A percentile compares a stretch with the other conserved stretches of the same genome.
Evolutionary conservation across 805 yeast species (phyloP).

Genomic region (Candida arabinofermentans): DNA sequence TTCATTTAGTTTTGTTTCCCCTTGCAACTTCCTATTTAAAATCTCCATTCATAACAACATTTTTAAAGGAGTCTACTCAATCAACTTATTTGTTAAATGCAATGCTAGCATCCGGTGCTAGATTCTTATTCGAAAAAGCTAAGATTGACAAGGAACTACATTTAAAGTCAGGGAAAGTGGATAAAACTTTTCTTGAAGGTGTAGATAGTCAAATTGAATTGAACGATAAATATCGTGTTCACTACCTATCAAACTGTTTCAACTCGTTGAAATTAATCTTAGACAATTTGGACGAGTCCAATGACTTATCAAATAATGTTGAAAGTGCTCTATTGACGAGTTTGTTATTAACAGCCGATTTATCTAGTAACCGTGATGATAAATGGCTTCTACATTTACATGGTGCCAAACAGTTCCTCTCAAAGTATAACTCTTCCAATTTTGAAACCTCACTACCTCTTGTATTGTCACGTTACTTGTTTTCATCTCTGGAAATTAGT

Average conservation of each 20-base stretch:
- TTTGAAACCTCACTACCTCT: slow-evolving; percentile 14
- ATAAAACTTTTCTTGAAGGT: slow-evolving; percentile 7
- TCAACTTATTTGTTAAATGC: slow-evolving; percentile 64
- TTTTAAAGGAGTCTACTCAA: slow-evolving; percentile 27
- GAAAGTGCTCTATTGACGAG: slow-evolving; percentile 67
- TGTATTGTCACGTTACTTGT: slow-evolving; percentile 27
- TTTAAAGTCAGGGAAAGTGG: slow-evolving; percentile 4
- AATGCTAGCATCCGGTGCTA: slow-evolving; percentile 67
- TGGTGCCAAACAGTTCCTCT: slow-evolving; percentile 59
- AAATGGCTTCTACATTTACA: slow-evolving; percentile 60
- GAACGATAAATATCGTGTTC: slow-evolving; percentile 54
- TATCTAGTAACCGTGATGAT: slow-evolving; percentile 48
- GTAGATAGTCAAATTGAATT: slow-evolving; percentile 19
- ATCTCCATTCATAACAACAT: slow-evolving; percentile 24
- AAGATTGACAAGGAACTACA: slow-evolving; percentile 16
- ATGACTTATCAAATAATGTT: slow-evolving; percentile 40
- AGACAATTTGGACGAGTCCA: slow-evolving; percentile 26
- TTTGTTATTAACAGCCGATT: slow-evolving; percentile 55
- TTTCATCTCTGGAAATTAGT: slow-evolving; percentile 48
- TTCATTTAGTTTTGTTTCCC: slow-evolving; percentile 27
- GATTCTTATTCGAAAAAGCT: slow-evolving; percentile 33
- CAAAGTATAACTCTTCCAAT: slow-evolving; percentile 34
- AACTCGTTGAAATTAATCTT: slow-evolving; percentile 48
- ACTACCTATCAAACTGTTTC: slow-evolving; percentile 61
- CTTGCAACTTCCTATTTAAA: slow-evolving; percentile 24